phyloP scores from a whole-genome alignment of 345 rosid genomes.

The Moringa oleifera region DNA sequence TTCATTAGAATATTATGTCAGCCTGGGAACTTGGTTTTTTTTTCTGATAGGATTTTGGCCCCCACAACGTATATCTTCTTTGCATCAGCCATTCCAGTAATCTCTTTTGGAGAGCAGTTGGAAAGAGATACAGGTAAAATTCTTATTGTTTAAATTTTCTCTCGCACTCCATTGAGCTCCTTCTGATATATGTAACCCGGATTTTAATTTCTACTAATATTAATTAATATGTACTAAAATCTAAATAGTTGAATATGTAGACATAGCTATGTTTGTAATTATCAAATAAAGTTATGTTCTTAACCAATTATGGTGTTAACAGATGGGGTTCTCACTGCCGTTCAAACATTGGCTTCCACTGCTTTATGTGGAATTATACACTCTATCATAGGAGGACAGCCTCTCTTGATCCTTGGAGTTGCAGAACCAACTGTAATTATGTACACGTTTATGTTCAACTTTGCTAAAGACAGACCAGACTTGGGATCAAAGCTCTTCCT shows the following conservation, averaged over 20 bases:
- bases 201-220: background rate
- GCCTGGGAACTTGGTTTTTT: conserved; percentile 7
- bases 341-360: conserved; percentile 87
- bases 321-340: conserved; percentile 89
- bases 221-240: conserved; percentile 5
- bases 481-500: conserved; percentile 81
- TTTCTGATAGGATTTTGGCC: conserved; percentile 66
- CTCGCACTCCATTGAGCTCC: background rate
- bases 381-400: conserved; percentile 86
- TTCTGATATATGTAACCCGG: background rate
- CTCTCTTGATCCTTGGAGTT: conserved; percentile 88
- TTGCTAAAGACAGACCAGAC: conserved; percentile 68
- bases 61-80: conserved; percentile 96
- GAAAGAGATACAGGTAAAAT: conserved; percentile 77
- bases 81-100: conserved; percentile 93
- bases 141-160: background rate
- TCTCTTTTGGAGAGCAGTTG: conserved; percentile 89
- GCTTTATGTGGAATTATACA: conserved; percentile 89
- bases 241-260: background rate
- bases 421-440: conserved; percentile 97
- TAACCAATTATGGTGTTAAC: conserved; percentile 20
- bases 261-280: background rate
- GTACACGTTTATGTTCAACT: conserved; percentile 94
- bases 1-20: background rate
- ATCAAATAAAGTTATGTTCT: conserved; percentile 4